Evolutionary conservation across 2,329 filamentous ascomycete species (phyloP).

Genomic region (Ophiostoma populinum): DNA sequence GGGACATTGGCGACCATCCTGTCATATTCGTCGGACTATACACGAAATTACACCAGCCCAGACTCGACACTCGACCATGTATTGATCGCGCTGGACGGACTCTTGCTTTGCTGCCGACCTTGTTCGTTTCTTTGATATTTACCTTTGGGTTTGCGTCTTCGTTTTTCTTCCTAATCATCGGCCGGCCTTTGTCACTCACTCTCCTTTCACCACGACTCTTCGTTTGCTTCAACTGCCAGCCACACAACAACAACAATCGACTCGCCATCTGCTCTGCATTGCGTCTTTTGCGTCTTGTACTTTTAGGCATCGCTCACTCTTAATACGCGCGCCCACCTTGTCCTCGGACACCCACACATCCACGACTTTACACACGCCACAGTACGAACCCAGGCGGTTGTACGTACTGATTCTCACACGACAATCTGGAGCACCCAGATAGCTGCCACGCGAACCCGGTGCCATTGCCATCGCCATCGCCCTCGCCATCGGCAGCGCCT

Average conservation of each 20-base stretch:
- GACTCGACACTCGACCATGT: constrained; percentile 6
- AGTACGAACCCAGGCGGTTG: constrained; percentile 6
- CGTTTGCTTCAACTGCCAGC: neutral
- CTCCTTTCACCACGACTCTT: neutral
- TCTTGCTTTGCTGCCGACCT: neutral
- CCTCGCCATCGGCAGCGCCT: neutral
- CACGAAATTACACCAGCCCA: too few species aligned
- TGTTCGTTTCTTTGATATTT: neutral
- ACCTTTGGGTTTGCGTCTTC: constrained; percentile 2
- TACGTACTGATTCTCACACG: constrained; percentile 1
- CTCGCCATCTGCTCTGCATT: too few species aligned
- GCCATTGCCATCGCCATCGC: neutral
- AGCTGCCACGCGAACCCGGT: constrained; percentile 2
- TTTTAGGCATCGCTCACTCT: neutral
- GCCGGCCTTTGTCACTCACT: constrained; percentile 8
- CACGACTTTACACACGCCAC: neutral
- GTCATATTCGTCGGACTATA: too few species aligned
- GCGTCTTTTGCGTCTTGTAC: neutral
- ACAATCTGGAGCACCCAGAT: constrained; percentile 3
- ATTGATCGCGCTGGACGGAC: constrained; percentile 1
- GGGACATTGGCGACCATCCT: too few species aligned
- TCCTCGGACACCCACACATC: neutral
- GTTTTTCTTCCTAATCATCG: constrained; percentile 1
- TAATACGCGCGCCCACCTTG: neutral
- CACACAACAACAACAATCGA: too few species aligned